These are phyloP conservation scores for Volutella citrinella DNA, from an alignment of 2,329 filamentous ascomycete genomes.

Conservation along the genomic window DNA sequence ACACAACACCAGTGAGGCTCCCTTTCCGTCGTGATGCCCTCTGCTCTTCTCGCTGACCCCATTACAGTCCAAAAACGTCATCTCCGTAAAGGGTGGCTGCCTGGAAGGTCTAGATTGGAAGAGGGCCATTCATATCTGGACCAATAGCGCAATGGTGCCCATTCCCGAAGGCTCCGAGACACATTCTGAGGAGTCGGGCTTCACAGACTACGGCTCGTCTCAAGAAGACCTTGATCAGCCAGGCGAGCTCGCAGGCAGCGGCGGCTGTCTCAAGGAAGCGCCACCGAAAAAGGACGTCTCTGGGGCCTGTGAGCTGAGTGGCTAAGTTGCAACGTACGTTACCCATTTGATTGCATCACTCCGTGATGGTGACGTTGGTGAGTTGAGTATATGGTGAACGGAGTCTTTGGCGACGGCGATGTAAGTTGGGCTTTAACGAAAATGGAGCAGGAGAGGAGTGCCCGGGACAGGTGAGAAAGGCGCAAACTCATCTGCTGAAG, in stretches of 20 bases:
- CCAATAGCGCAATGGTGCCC: constrained; percentile 63
- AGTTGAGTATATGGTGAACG: no score
- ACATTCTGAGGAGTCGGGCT: constrained; percentile 50
- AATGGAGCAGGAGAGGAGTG: no score
- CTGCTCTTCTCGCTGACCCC: neutral
- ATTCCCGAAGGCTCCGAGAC: constrained; percentile 63
- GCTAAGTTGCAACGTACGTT: constrained; percentile 1
- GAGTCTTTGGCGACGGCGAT: no score
- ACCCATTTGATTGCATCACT: no score
- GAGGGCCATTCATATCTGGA: constrained; percentile 65
- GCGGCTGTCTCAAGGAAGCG: constrained; percentile 19
- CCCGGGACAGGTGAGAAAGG: no score
- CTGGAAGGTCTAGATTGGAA: constrained; percentile 61
- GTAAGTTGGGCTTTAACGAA: no score
- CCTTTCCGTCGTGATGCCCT: no score
- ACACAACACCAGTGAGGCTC: constrained; percentile 52
- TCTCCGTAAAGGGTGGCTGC: constrained; percentile 66
- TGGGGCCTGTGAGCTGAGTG: constrained; percentile 10
- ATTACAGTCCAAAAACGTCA: constrained; percentile 51
- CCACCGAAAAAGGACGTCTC: no score
- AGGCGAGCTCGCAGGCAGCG: constrained; percentile 33
- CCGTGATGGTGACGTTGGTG: no score
- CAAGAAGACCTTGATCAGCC: constrained; percentile 50
- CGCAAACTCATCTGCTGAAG: no score
- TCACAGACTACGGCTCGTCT: constrained; percentile 39